Evolutionary conservation across 2,329 filamentous ascomycete species (phyloP).

Genomic region (Grosmannia huntii): DNA sequence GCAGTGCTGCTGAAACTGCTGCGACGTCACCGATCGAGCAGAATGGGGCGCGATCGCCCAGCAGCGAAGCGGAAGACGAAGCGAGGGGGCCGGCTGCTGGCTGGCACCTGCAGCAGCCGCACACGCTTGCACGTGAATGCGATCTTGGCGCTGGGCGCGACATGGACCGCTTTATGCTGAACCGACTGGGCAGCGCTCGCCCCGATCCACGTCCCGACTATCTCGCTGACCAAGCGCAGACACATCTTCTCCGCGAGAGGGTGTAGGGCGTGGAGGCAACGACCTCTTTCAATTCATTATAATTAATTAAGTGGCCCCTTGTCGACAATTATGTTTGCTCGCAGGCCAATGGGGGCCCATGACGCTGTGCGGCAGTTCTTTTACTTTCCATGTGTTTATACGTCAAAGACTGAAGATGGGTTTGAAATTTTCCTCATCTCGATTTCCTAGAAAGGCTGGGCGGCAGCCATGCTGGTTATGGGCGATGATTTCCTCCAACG

Average conservation of each 20-base stretch:
- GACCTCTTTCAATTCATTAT: not conserved
- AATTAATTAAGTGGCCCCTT: not conserved
- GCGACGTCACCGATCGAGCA: constrained; percentile 22
- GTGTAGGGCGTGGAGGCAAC: not conserved
- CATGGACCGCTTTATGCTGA: constrained; percentile 43
- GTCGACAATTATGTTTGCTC: not conserved
- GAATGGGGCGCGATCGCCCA: constrained; percentile 18
- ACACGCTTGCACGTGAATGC: constrained; percentile 33
- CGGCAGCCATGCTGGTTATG: constrained; percentile 7
- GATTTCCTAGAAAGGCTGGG: not conserved
- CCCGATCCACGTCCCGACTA: not conserved
- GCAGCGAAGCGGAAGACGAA: constrained; percentile 15
- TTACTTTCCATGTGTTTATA: not conserved
- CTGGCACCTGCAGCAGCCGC: constrained; percentile 39
- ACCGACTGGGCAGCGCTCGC: constrained; percentile 21
- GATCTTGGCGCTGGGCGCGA: constrained; percentile 24
- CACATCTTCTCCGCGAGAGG: not conserved
- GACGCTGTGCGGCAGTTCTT: constrained; percentile 1
- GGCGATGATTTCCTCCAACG: not conserved
- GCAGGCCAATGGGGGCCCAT: not conserved
- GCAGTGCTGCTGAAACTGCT: constrained; percentile 18
- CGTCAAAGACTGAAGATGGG: not conserved
- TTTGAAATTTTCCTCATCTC: not conserved
- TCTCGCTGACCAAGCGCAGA: not conserved
- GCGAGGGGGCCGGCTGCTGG: constrained; percentile 19